These are phyloP conservation scores for Penicillium sp. DNA, from an alignment of 2,329 filamentous ascomycete species.

Conservation along the genomic window DNA sequence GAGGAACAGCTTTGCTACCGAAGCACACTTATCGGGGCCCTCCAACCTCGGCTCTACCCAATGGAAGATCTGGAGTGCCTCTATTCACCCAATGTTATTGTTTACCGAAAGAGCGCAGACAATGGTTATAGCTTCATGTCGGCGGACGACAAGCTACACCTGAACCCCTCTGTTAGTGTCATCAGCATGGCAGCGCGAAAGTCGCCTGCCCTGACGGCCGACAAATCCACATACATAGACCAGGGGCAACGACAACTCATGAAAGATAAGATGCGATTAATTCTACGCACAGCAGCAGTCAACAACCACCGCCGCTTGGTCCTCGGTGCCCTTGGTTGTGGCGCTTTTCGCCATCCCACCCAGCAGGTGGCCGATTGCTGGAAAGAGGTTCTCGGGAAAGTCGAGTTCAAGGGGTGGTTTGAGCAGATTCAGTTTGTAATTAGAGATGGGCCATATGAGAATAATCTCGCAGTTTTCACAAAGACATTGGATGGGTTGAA, in stretches of 20 bases:
- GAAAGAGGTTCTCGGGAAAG: constrained; percentile 58
- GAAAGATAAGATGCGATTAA: constrained; percentile 62
- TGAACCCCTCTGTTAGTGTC: constrained; percentile 47
- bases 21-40: constrained; percentile 44
- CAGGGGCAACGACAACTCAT: constrained; percentile 52
- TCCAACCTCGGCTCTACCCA: constrained; percentile 53
- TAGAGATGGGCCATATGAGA: neutral
- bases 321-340: constrained; percentile 68
- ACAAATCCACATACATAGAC: constrained; percentile 39
- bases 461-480: neutral
- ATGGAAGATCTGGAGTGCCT: constrained; percentile 51
- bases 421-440: constrained; percentile 65
- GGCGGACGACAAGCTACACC: neutral
- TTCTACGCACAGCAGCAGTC: constrained; percentile 58
- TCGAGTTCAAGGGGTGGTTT: constrained; percentile 66
- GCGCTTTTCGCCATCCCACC: constrained; percentile 63
- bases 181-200: constrained; percentile 60
- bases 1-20: constrained; percentile 69
- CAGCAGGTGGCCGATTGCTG: constrained; percentile 63
- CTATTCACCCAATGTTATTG: constrained; percentile 60
- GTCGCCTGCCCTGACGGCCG: constrained; percentile 36
- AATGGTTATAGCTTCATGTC: constrained; percentile 49
- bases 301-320: constrained; percentile 60
- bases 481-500: neutral
- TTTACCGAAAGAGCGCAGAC: constrained; percentile 54